Percentiles rank a stretch among this genome's conserved stretches.
These are phyloP conservation scores for Skeletonema grethae DNA, from an alignment of 108 stramenopile species.

Conservation along the genomic window DNA sequence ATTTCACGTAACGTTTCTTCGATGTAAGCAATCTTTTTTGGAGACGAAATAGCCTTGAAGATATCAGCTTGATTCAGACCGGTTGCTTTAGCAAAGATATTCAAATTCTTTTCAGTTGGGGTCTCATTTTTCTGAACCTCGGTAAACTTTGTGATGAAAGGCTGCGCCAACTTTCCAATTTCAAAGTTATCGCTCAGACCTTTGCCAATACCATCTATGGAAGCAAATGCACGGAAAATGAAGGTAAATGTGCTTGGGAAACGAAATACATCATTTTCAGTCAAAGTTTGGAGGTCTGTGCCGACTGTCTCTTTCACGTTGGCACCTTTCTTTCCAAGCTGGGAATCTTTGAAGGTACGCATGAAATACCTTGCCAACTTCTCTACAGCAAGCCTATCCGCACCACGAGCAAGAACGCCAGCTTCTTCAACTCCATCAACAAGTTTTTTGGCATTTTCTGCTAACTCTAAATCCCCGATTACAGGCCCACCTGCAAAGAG, in stretches of 20 bases:
- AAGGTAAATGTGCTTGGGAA: conserved; percentile 98
- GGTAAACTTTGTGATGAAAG: conserved; percentile 92
- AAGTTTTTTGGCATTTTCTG: conserved; percentile 86
- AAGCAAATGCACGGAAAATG: conserved; percentile 96
- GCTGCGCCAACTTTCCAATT: conserved; percentile 92
- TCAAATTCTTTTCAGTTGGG: conserved; percentile 71
- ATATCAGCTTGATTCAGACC: conserved; percentile 83
- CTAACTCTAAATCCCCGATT: conserved; percentile 72
- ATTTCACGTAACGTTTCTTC: conserved; percentile 89
- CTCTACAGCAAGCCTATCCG: conserved; percentile 94
- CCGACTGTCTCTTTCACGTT: conserved; percentile 86
- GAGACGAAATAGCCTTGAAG: conserved; percentile 73
- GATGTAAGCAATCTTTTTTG: conserved; percentile 88
- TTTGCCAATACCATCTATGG: conserved; percentile 96
- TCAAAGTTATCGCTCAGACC: conserved; percentile 88
- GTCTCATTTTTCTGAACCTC: conserved; percentile 71
- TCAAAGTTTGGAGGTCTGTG: conserved; percentile 83
- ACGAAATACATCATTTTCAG: conserved; percentile 86
- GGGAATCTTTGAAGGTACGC: conserved; percentile 90
- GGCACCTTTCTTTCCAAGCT: conserved; percentile 79
- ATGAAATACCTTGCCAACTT: conserved; percentile 95
- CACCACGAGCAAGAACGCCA: conserved; percentile 89
- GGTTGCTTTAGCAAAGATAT: conserved; percentile 79
- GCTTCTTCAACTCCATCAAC: conserved; percentile 95
- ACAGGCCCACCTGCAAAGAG: conserved; percentile 88